Evolutionary conservation across 208 protist species (phyloP), one percentile per base, ranked within the genome.

Genomic region (Crithidia expoeki): DNA sequence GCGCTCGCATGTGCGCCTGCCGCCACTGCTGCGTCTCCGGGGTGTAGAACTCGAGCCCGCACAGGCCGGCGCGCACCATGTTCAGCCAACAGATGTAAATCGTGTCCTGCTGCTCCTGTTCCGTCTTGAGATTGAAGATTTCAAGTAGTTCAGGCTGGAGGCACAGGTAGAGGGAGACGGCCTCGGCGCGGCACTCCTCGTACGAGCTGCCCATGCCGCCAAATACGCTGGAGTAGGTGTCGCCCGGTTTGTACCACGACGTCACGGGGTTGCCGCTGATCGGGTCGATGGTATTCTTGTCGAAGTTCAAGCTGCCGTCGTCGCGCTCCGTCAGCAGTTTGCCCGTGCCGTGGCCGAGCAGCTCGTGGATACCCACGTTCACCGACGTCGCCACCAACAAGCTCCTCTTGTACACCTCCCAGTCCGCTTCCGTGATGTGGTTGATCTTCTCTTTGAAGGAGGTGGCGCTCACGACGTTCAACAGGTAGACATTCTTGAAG

Each of bases 401-500:
- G 69, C 72, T 65, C 12, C 34, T 34, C 67, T 95, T 92, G 72
- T 84, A 98, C n/a, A 93, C 11, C 23, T 76, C 73, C 83, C 94
- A 92, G 81, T 98, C 94, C 23, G 69, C 75, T 0, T 91, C 83
- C 2, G 74, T 72, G 38, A 98, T 63, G 68, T 96, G 92, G 38
- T 71, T 79, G 21, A 93, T 59, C 71, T 91, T 81, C 30, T 96
- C 85, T 23, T 84, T 82, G 52, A 83, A 82, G 47, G 80, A 88
- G 33, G 83, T 61, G 21, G 86, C 86, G 25, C 61, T 76, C 16
- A 97, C 81, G 19, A 97, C 92, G 72, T 98, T 98, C 28, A 84
- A 77, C 30, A 98, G 79, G 61, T 86, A 93, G 23, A 98, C 95
- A 60, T 98, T 98, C 86, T 98, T 98, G 81, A 98, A 98, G 53